Conservation (phyloP, 257 asterid species). For the Nicotiana tomentosiformis region DNA sequence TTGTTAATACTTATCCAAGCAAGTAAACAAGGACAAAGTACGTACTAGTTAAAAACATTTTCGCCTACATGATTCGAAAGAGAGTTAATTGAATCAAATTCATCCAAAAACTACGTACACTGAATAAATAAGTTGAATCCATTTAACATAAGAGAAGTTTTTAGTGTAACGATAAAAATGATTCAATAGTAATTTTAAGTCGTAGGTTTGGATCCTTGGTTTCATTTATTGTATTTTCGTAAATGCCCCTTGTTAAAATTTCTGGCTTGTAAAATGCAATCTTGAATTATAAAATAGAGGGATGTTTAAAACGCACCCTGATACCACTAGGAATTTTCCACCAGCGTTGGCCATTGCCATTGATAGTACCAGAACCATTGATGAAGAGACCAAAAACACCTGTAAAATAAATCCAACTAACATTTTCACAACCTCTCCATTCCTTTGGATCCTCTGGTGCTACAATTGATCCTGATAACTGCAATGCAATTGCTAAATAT, state of each 20-base stretch:
- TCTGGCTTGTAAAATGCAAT: too few species aligned
- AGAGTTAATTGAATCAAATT: background rate
- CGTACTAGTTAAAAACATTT: too few species aligned
- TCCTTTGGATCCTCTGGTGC: slow-evolving; percentile 7
- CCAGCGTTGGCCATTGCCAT: slow-evolving; percentile 18
- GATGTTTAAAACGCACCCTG: background rate
- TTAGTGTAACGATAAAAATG: too few species aligned
- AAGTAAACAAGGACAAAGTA: background rate
- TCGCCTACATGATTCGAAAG: background rate
- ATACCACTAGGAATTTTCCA: background rate
- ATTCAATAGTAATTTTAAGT: too few species aligned
- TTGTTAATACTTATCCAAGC: background rate
- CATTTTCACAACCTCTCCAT: slow-evolving; percentile 12
- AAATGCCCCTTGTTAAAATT: too few species aligned
- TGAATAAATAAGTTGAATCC: too few species aligned
- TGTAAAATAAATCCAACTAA: slow-evolving; percentile 17
- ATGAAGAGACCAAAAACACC: slow-evolving; percentile 4
- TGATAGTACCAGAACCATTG: slow-evolving; percentile 14
- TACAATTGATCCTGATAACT: slow-evolving; percentile 13
- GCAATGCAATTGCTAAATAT: background rate
- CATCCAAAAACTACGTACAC: too few species aligned
- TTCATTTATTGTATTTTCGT: too few species aligned
- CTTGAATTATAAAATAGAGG: too few species aligned
- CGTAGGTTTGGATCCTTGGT: too few species aligned
- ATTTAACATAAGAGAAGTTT: too few species aligned